A percentile compares a stretch with the other conserved stretches of the same genome.
Evolutionary conservation across 1,139 yeast species (phyloP).

Genomic region (Yamadazyma friedrichii): DNA sequence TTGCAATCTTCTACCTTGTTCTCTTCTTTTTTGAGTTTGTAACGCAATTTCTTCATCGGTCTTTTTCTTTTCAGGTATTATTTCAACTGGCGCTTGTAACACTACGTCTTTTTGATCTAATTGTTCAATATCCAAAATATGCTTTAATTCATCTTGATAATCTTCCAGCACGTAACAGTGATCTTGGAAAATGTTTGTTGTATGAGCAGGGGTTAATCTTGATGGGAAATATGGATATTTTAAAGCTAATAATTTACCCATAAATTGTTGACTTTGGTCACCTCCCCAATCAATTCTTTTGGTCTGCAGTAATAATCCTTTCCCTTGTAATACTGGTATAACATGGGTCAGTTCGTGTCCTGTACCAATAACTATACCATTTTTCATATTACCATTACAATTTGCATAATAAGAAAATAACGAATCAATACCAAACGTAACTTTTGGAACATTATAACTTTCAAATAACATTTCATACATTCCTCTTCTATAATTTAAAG

Average conservation of each 20-base stretch:
- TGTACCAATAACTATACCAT: slow-evolving; percentile 74
- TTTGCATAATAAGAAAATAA: slow-evolving; percentile 70
- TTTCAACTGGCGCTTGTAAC: slow-evolving; percentile 74
- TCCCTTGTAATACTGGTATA: slow-evolving; percentile 73
- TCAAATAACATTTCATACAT: slow-evolving; percentile 85
- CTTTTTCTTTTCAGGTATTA: slow-evolving; percentile 55
- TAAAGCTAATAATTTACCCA: slow-evolving; percentile 63
- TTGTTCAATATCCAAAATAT: slow-evolving; percentile 57
- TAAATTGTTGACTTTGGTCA: slow-evolving; percentile 61
- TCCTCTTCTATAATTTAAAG: slow-evolving; percentile 64
- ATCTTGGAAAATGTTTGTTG: slow-evolving; percentile 66
- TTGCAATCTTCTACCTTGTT: slow-evolving; percentile 85
- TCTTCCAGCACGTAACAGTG: slow-evolving; percentile 75
- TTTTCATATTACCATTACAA: slow-evolving; percentile 25
- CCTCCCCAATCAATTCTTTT: slow-evolving; percentile 96
- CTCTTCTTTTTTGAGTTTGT: slow-evolving; percentile 78
- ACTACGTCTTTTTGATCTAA: slow-evolving; percentile 70
- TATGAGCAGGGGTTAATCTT: slow-evolving; percentile 61
- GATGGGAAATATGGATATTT: slow-evolving; percentile 93
- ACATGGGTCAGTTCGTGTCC: slow-evolving; percentile 84
- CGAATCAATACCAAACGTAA: slow-evolving; percentile 79
- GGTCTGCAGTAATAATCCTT: slow-evolving; percentile 63
- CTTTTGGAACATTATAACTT: slow-evolving; percentile 70
- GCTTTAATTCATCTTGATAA: slow-evolving; percentile 62
- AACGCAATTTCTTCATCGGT: slow-evolving; percentile 76